phyloP scores from a whole-genome alignment of 371 early-diverging fungal species.

The Dichotomocladium elegans region DNA sequence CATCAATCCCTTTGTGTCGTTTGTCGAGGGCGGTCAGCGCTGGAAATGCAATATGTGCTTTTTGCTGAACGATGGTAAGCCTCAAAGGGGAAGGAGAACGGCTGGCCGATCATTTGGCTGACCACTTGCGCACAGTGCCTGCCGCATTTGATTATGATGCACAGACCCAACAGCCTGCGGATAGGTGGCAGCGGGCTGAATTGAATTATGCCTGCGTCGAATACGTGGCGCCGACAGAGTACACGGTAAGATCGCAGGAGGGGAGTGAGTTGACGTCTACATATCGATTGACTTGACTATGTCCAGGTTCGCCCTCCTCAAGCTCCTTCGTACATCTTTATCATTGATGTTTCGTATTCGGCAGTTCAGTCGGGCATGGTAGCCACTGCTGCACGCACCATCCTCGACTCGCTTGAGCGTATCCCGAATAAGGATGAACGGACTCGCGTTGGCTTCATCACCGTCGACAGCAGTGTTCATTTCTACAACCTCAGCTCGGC shows the following conservation, averaged over 20 bases:
- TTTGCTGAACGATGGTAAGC: conserved; percentile 79
- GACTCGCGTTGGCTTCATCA: conserved; percentile 85
- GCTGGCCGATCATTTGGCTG: background rate
- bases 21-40: conserved; percentile 87
- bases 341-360: conserved; percentile 89
- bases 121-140: conserved; percentile 62
- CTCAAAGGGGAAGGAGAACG: background rate
- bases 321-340: conserved; percentile 88
- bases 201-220: conserved; percentile 88
- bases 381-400: conserved; percentile 72
- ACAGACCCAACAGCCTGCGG: conserved; percentile 72
- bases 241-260: conserved; percentile 57
- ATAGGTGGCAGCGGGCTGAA: conserved; percentile 86
- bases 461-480: conserved; percentile 85
- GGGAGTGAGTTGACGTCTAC: background rate
- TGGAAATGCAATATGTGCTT: conserved; percentile 97
- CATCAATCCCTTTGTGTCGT: conserved; percentile 91
- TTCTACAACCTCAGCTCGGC: conserved; percentile 77
- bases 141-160: conserved; percentile 88
- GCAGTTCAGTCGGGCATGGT: conserved; percentile 80
- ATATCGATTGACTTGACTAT: background rate
- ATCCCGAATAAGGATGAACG: conserved; percentile 90
- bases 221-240: conserved; percentile 92
- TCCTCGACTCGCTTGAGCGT: conserved; percentile 77
- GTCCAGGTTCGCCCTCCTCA: conserved; percentile 51